Base-by-base conservation (phyloP, 2,329 filamentous ascomycete genomes). In the Fusarium irregulare region DNA sequence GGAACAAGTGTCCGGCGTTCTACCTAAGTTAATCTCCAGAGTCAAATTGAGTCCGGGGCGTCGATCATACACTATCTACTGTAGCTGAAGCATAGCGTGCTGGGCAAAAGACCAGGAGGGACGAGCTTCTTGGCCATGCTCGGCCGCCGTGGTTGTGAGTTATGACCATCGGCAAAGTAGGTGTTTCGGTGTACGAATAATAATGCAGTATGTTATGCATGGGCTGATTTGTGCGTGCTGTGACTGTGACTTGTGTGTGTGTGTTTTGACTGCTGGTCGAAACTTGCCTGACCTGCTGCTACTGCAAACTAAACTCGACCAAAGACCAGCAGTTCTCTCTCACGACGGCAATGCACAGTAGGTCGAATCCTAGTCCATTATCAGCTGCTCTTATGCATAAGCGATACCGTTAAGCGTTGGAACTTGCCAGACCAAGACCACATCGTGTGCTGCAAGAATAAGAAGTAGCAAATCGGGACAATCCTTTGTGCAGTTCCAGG, bases 21-120 rank as follows among this genome's bases (percentile, higher is more conserved):
- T 53, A 42, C 23, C 34, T 37, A 53, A 53, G 49, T 53, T 41
- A 55, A 70, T 68, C 70, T 75, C 68, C 59, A 71, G 69, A 56
- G 64, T 53, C 21, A 40, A 53, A 20, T 53, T 56, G 48, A 71
- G 70, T 70, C 68, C 64, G 70, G 73, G 65, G 70, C 72, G 73
- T 73, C 73, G 73, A 75, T 75, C 73, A 73, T 68, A 72, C 73
- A 74, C 68, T 61, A 72, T 67, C 65, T 66, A 69, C 65, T 74
- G 63, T 72, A 73, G 53, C 65, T 75, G 73, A 74, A 53, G 73
- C 72, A 73, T 64, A 61, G 67, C 60, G 60, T 47, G 34, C 61
- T 56, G 34, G 68, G 66, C 56, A 66, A 54, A 66, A 54, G 51
- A 65, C 59, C 64, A 60, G 64, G 64, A 66, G 48, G 63, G 49